phyloP scores from a whole-genome alignment of 768 basidiomycete species.

The Boletus eberwhitei region DNA sequence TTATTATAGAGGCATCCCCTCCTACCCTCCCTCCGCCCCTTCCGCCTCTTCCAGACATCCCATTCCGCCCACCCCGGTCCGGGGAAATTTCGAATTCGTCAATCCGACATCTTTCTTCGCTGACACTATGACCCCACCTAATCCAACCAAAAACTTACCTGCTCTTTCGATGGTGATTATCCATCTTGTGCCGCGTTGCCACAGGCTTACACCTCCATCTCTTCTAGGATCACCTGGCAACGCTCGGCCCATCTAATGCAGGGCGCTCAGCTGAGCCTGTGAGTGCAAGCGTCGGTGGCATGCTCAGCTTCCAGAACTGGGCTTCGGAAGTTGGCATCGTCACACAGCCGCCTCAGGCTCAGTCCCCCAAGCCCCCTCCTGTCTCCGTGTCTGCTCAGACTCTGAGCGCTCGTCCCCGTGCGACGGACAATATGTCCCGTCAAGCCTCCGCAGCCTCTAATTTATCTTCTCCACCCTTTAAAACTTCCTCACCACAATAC shows the following conservation, averaged over 20 bases:
- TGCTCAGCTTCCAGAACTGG: constrained; percentile 29
- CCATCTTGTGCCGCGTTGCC: neutral
- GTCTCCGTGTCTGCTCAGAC: constrained; percentile 8
- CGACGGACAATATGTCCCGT: constrained; percentile 30
- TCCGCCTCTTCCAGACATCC: constrained; percentile 9
- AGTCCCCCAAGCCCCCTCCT: constrained; percentile 2
- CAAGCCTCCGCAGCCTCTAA: constrained; percentile 28
- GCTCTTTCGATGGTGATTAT: constrained; percentile 29
- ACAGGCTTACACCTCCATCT: neutral
- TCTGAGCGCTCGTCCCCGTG: constrained; percentile 21
- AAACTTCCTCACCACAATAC: constrained; percentile 23
- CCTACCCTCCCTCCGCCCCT: constrained; percentile 1
- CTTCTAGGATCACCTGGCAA: constrained; percentile 29
- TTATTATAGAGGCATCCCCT: constrained; percentile 1
- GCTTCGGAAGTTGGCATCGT: constrained; percentile 30
- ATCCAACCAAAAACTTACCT: constrained; percentile 28
- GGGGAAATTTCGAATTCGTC: constrained; percentile 26
- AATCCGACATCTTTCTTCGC: constrained; percentile 27
- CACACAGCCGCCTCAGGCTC: constrained; percentile 16
- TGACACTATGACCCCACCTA: constrained; percentile 17
- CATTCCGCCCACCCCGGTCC: constrained; percentile 21
- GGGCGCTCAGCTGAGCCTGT: constrained; percentile 21
- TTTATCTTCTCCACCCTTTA: constrained; percentile 20
- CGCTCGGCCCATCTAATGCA: constrained; percentile 23
- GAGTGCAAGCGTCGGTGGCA: constrained; percentile 8